Base-by-base conservation (phyloP, 306 rosid genomes). In the Geum urbanum region DNA sequence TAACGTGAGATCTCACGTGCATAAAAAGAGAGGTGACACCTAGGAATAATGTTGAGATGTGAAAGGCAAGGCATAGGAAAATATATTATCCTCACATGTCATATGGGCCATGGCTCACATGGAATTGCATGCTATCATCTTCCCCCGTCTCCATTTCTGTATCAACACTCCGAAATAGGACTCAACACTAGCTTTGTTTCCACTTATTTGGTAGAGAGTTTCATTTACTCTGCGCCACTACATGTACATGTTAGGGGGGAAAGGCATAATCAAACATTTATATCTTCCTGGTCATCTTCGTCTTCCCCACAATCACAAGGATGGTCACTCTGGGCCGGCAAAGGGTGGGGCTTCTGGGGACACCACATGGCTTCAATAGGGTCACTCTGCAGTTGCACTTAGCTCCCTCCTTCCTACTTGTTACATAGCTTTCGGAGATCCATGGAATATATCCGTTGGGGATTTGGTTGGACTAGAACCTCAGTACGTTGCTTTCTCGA, bases 21-120 rank as follows among this genome's bases (percentile, higher is more conserved):
- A 12, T 57, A 57, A 27, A 8, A 24, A 12, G 4, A 55, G 16
- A 55, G 27, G 8, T 12, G 27, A 3, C 8, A 3, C n/a, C 37
- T 32, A 32, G 37, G 37, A 32, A 32, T 32, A 32, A 32, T 3
- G 37, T 32, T 32, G 37, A 32, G 37, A 32, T 32, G 37, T 20
- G 15, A 10, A n/a, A 8, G 18, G 48, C 63, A 67, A 60, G 41
- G 22, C 40, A 57, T 4, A 4, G 14, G n/a, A 3, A 14, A 15
- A 22, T 7, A 27, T 8, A 54, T 16, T 43, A 18, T 12, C 49
- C 74, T 70, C 77, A 75, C 74, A 59, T 79, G 80, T 54, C 32
- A 11, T 0, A 52, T 71, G 77, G 75, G 68, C 43, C 81, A 77
- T 58, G 44, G 24, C 72, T 72, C 84, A 76, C 80, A 67, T 80